Percentiles rank a stretch among this genome's conserved stretches.
Conservation (phyloP, 1,284 basidiomycete genomes). For the Marasmius oreades region DNA sequence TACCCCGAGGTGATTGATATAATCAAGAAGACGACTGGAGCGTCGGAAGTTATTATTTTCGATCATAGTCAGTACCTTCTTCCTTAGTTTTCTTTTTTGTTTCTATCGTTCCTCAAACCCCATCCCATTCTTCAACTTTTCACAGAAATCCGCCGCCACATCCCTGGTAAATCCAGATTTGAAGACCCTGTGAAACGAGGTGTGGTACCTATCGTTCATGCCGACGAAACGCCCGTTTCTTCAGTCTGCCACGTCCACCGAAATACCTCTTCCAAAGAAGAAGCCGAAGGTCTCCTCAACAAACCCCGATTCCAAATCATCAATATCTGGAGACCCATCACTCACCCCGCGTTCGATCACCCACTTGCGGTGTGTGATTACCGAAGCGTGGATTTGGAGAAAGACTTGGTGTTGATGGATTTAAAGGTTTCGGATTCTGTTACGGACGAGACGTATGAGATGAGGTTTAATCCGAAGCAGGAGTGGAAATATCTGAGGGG, state of each 20-base stretch:
- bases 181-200: slow-evolving; percentile 35
- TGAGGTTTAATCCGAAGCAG: slow-evolving; percentile 51
- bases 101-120: background rate
- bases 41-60: slow-evolving; percentile 53
- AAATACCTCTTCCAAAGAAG: slow-evolving; percentile 47
- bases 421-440: slow-evolving; percentile 45
- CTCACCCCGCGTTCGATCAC: slow-evolving; percentile 48
- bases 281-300: slow-evolving; percentile 41
- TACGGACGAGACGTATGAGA: slow-evolving; percentile 56
- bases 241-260: slow-evolving; percentile 48
- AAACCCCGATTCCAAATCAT: slow-evolving; percentile 62
- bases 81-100: slow-evolving; percentile 13
- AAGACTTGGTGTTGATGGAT: slow-evolving; percentile 47
- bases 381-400: slow-evolving; percentile 43
- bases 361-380: slow-evolving; percentile 65
- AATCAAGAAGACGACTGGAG: slow-evolving; percentile 58
- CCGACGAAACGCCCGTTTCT: slow-evolving; percentile 54
- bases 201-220: slow-evolving; percentile 46
- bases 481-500: slow-evolving; percentile 64
- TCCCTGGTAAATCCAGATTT: slow-evolving; percentile 31
- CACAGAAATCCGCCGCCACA: slow-evolving; percentile 39
- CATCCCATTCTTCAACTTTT: background rate
- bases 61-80: slow-evolving; percentile 58
- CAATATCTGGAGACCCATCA: slow-evolving; percentile 71
- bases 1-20: slow-evolving; percentile 58